Percentiles rank a stretch among this genome's conserved stretches.
Evolutionary conservation across 176 grass and related monocot species (phyloP).

Genomic region (Aegilops longissima): DNA sequence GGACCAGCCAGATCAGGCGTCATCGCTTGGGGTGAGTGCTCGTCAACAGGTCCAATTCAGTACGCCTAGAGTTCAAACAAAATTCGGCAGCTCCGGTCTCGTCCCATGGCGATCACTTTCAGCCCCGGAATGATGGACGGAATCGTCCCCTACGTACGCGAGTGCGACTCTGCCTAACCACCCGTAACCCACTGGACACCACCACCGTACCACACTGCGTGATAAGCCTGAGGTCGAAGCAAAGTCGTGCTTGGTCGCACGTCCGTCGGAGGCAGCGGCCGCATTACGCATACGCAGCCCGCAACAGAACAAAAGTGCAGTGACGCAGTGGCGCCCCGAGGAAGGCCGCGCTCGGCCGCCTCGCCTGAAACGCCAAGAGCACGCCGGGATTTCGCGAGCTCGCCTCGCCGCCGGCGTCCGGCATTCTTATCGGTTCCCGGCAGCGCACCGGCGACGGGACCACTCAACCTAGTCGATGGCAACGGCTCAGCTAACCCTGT

Average conservation of each 20-base stretch:
- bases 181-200: not conserved
- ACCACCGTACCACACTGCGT: not conserved
- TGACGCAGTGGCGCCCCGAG: not conserved
- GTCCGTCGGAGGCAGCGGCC: not conserved
- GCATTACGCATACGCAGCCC: not conserved
- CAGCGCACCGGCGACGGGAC: not conserved
- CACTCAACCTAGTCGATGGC: not conserved
- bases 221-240: not conserved
- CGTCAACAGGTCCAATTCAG: not conserved
- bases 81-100: not conserved
- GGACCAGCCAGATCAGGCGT: not conserved
- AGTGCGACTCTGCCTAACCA: slow-evolving; percentile 6
- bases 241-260: not conserved
- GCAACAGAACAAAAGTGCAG: not conserved
- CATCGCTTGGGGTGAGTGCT: not conserved
- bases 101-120: not conserved
- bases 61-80: not conserved
- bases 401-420: not conserved
- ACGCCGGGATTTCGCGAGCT: not conserved
- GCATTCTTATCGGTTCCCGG: not conserved
- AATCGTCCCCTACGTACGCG: not conserved
- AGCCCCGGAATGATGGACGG: not conserved
- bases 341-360: not conserved
- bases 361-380: not conserved
- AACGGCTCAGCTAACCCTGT: too few species aligned